phyloP scores from a whole-genome alignment of 768 basidiomycete species.

The Suillus discolor region DNA sequence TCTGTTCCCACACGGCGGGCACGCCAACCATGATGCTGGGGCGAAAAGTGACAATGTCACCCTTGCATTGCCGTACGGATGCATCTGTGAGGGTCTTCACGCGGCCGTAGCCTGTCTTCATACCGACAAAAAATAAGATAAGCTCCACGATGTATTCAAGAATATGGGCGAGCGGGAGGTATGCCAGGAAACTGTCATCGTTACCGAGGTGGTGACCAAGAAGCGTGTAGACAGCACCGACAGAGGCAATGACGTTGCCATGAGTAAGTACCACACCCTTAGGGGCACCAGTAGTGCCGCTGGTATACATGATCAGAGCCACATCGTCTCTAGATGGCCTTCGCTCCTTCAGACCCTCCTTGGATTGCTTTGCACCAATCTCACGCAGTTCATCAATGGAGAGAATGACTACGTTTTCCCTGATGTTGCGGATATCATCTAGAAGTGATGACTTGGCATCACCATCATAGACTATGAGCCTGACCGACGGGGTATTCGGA shows the following conservation, averaged over 20 bases:
- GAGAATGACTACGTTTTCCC: conserved; percentile 61
- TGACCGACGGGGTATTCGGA: conserved; percentile 71
- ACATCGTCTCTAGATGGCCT: conserved; percentile 53
- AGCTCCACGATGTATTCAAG: conserved; percentile 95
- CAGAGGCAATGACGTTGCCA: conserved; percentile 79
- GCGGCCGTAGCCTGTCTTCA: conserved; percentile 86
- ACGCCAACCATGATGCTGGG: conserved; percentile 95
- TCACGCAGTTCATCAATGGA: conserved; percentile 72
- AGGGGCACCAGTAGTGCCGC: conserved; percentile 88
- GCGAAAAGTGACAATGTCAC: conserved; percentile 81
- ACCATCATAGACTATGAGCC: conserved; percentile 87
- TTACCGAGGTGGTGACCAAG: conserved; percentile 54
- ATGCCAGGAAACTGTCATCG: conserved; percentile 68
- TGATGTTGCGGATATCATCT: conserved; percentile 56
- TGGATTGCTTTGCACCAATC: conserved; percentile 59
- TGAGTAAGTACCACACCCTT: conserved; percentile 94
- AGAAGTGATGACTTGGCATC: conserved; percentile 52
- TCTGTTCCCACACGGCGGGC: conserved; percentile 96
- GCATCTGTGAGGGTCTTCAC: conserved; percentile 96
- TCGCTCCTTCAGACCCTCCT: conserved; percentile 51
- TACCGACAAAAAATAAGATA: conserved; percentile 69
- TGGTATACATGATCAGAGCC: conserved; percentile 83
- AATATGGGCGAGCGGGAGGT: conserved; percentile 93
- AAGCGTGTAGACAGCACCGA: conserved; percentile 78
- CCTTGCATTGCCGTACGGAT: conserved; percentile 85